Evolutionary conservation across 1,284 basidiomycete genomes (phyloP).

Genomic region (Melampsora medusae): DNA sequence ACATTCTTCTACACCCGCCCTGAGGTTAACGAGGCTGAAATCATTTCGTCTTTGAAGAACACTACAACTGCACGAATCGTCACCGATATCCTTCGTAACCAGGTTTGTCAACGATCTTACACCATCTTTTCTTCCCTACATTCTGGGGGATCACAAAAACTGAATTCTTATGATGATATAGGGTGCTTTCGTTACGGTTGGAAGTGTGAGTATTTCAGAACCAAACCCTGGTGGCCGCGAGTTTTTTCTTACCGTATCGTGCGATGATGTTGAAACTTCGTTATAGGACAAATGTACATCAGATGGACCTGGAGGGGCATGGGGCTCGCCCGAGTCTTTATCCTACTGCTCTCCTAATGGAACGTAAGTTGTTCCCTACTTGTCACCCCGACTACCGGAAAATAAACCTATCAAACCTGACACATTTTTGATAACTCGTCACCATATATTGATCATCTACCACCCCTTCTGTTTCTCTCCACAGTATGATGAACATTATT

Average conservation of each 20-base stretch:
- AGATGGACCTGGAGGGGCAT: constrained; percentile 33
- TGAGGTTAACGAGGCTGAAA: constrained; percentile 10
- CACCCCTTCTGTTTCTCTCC: too few relatives aligned
- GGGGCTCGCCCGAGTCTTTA: constrained; percentile 6
- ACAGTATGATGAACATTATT: constrained; percentile 40
- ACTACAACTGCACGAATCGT: constrained; percentile 30
- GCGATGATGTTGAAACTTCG: background rate
- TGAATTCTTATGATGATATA: background rate
- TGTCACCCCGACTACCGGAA: too few relatives aligned
- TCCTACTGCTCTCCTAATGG: constrained; percentile 25
- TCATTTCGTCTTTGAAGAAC: constrained; percentile 20
- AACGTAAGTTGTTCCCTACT: too few relatives aligned
- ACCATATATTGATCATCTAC: too few relatives aligned
- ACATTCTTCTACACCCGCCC: constrained; percentile 33
- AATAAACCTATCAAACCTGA: too few relatives aligned
- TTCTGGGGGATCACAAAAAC: too few relatives aligned
- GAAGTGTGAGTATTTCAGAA: constrained; percentile 19
- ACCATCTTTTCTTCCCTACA: background rate
- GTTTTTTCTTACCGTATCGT: background rate
- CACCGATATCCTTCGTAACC: constrained; percentile 37
- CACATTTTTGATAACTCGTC: too few relatives aligned
- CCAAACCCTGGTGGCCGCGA: background rate
- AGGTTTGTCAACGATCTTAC: background rate
- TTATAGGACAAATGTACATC: constrained; percentile 29
- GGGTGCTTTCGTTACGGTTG: constrained; percentile 34